Evolutionary conservation across 1,284 basidiomycete genomes (phyloP).

Genomic region (Trichosporon asahii): DNA sequence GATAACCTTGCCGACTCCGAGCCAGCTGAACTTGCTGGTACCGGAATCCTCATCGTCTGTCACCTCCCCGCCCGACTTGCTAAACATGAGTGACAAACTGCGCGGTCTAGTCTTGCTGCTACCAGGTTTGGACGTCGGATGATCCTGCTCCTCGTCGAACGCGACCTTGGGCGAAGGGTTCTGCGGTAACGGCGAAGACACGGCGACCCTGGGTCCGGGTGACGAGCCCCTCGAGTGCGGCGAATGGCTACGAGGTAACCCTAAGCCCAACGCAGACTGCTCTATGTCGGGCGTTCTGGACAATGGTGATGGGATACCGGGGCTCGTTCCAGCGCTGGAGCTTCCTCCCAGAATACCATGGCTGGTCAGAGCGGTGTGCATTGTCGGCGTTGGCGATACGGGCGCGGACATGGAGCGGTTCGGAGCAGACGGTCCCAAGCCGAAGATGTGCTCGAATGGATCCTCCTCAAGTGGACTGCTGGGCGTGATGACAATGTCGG

Average conservation of each 20-base stretch:
- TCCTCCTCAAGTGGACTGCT: conserved; percentile 33
- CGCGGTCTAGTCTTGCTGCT: conserved; percentile 32
- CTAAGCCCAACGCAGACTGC: conserved; percentile 32
- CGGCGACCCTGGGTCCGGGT: conserved; percentile 22
- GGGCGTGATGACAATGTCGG: conserved; percentile 46
- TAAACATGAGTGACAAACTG: conserved; percentile 44
- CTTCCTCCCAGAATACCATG: not conserved
- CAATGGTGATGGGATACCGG: not conserved
- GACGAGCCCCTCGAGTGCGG: not conserved
- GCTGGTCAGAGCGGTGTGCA: conserved; percentile 9
- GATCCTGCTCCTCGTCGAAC: conserved; percentile 28
- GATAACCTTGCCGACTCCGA: conserved; percentile 39
- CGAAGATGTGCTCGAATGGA: conserved; percentile 17
- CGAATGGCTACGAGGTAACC: conserved; percentile 29
- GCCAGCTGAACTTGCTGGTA: conserved; percentile 41
- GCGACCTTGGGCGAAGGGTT: conserved; percentile 39
- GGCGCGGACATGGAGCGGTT: conserved; percentile 24
- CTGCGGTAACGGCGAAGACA: conserved; percentile 41
- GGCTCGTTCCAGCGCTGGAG: conserved; percentile 9
- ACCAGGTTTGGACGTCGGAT: conserved; percentile 15
- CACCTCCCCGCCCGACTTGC: conserved; percentile 18
- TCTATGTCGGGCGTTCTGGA: not conserved
- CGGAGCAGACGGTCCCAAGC: not conserved
- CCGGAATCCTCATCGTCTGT: conserved; percentile 21
- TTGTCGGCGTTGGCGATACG: conserved; percentile 15